Evolutionary conservation across 177 flowering plant genomes (phyloP).

Genomic region (Vitis hybrid): DNA sequence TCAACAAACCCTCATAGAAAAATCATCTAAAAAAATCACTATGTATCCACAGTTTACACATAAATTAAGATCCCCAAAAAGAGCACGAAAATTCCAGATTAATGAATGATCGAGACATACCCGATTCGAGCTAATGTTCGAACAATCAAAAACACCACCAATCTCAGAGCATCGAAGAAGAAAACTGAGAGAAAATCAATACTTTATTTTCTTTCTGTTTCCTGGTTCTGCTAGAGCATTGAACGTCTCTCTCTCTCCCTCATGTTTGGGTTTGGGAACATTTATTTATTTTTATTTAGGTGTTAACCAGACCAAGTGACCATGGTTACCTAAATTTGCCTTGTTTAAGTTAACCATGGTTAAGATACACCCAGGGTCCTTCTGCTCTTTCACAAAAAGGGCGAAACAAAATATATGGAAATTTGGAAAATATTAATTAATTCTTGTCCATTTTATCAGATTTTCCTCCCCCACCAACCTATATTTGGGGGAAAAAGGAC

Average conservation of each 20-base stretch:
- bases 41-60: not conserved
- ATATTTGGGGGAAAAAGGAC: too few species aligned
- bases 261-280: not conserved
- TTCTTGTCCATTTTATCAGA: too few species aligned
- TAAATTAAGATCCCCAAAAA: constrained; percentile 16
- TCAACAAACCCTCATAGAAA: constrained; percentile 3
- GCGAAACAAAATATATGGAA: too few species aligned
- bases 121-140: constrained; percentile 26
- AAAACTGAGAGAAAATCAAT: constrained; percentile 13
- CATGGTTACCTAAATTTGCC: constrained; percentile 9
- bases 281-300: constrained; percentile 2
- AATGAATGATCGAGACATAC: constrained; percentile 28
- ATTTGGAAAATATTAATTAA: too few species aligned
- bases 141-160: constrained; percentile 25
- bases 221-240: constrained; percentile 6
- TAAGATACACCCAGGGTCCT: not conserved
- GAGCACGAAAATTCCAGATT: constrained; percentile 1
- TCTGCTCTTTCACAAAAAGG: too few species aligned
- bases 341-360: constrained; percentile 14
- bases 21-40: not conserved
- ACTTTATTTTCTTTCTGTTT: constrained; percentile 1
- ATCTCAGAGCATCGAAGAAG: constrained; percentile 29
- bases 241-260: constrained; percentile 20
- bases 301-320: constrained; percentile 7
- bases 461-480: too few species aligned